Conservation (phyloP, 2,329 filamentous ascomycete genomes). For the Fusarium concolor region DNA sequence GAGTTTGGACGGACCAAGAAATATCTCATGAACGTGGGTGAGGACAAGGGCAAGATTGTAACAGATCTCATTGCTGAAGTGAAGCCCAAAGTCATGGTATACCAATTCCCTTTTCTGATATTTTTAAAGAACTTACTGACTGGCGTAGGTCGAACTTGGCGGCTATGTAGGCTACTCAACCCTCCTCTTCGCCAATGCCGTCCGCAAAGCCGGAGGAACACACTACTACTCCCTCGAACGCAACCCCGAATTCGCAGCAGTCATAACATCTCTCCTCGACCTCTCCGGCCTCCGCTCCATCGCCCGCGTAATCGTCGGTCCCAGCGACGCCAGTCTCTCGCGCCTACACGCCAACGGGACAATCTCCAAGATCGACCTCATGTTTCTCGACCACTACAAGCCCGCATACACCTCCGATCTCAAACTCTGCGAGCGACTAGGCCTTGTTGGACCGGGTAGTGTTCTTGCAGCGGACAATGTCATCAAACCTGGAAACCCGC, state of each 20-base stretch:
- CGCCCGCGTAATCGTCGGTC: conserved; percentile 77
- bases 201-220: conserved; percentile 71
- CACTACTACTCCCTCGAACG: conserved; percentile 78
- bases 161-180: conserved; percentile 87
- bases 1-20: conserved; percentile 70
- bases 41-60: conserved; percentile 78
- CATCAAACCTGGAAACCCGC: conserved; percentile 77
- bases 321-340: conserved; percentile 73
- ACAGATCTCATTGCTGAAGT: conserved; percentile 73
- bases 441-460: conserved; percentile 70
- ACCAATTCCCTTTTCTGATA: background rate
- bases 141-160: conserved; percentile 74
- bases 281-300: conserved; percentile 78
- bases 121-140: background rate
- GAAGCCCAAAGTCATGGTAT: conserved; percentile 74
- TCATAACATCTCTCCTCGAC: conserved; percentile 76
- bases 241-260: conserved; percentile 78
- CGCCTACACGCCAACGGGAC: conserved; percentile 66
- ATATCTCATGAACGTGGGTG: conserved; percentile 84
- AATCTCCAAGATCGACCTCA: conserved; percentile 72
- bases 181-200: conserved; percentile 77
- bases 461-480: conserved; percentile 77
- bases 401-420: conserved; percentile 79
- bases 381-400: conserved; percentile 87
- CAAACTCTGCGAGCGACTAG: conserved; percentile 79